Evolutionary conservation across 2,329 filamentous ascomycete species (phyloP).

Genomic region (Aspergillus sojae): DNA sequence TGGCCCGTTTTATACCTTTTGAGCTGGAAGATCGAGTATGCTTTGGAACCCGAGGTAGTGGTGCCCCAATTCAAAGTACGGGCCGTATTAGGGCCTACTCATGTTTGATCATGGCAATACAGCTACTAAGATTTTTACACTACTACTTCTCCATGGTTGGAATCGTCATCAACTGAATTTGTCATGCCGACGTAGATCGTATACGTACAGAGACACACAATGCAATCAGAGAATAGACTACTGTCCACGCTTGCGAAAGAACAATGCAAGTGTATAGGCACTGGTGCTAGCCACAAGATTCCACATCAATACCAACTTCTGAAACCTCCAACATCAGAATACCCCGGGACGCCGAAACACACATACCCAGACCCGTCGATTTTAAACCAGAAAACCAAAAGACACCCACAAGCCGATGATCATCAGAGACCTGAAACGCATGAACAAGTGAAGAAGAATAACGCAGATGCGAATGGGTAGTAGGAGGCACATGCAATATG

Average conservation of each 20-base stretch:
- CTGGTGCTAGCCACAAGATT: slow-evolving; percentile 16
- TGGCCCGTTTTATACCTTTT: background rate
- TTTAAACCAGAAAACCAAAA: slow-evolving; percentile 24
- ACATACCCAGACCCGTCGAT: slow-evolving; percentile 27
- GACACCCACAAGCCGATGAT: slow-evolving; percentile 17
- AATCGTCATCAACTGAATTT: slow-evolving; percentile 22
- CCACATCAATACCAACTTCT: slow-evolving; percentile 22
- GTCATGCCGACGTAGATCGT: slow-evolving; percentile 29
- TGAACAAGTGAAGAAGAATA: slow-evolving; percentile 17
- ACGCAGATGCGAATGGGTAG: slow-evolving; percentile 23
- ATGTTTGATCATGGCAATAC: background rate
- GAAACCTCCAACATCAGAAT: slow-evolving; percentile 24
- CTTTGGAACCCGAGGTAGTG: background rate
- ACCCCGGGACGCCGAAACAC: slow-evolving; percentile 32
- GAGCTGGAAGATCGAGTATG: background rate
- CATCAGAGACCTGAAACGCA: slow-evolving; percentile 19
- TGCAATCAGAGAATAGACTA: slow-evolving; percentile 15
- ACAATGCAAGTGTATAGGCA: slow-evolving; percentile 4
- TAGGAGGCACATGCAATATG: slow-evolving; percentile 18
- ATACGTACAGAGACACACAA: slow-evolving; percentile 23
- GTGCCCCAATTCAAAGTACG: background rate
- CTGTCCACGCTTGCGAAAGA: slow-evolving; percentile 2
- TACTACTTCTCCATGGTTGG: background rate
- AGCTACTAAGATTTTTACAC: background rate
- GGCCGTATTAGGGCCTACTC: background rate